These are phyloP conservation scores for Mucor mucedo DNA, from an alignment of 371 early-diverging fungal genomes.

Conservation along the genomic window DNA sequence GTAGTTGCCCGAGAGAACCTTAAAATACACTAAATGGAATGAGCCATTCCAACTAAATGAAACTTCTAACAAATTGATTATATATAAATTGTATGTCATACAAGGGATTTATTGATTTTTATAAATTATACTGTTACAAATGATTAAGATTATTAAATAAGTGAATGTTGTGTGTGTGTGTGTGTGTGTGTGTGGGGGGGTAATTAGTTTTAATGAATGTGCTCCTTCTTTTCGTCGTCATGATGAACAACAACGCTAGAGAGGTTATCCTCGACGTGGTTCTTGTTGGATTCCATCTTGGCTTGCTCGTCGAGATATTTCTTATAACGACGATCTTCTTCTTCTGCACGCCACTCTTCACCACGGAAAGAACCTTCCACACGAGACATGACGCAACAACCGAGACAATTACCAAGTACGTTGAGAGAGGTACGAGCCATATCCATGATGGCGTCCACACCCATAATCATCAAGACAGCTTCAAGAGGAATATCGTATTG, in stretches of 20 bases:
- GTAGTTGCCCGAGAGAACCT: too few relatives aligned
- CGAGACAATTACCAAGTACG: slow-evolving; percentile 76
- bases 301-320: slow-evolving; percentile 24
- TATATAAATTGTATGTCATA: too few relatives aligned
- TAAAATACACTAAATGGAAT: too few relatives aligned
- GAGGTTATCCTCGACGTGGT: slow-evolving; percentile 1
- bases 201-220: not conserved
- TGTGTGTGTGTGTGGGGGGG: not conserved
- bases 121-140: too few relatives aligned
- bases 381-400: slow-evolving; percentile 71
- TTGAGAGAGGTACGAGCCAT: slow-evolving; percentile 81
- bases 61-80: too few relatives aligned
- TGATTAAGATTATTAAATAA: not conserved
- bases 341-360: slow-evolving; percentile 50
- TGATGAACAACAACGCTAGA: slow-evolving; percentile 13
- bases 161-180: too few relatives aligned
- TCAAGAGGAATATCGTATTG: slow-evolving; percentile 65
- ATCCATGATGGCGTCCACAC: slow-evolving; percentile 82
- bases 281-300: not conserved
- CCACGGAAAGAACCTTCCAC: slow-evolving; percentile 78
- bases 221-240: slow-evolving; percentile 10
- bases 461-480: slow-evolving; percentile 66
- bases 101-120: too few relatives aligned
- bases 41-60: too few relatives aligned
- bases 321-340: slow-evolving; percentile 41